Base-by-base conservation (phyloP, 495 filamentous ascomycete genomes). In the Lophiotrema nucula region DNA sequence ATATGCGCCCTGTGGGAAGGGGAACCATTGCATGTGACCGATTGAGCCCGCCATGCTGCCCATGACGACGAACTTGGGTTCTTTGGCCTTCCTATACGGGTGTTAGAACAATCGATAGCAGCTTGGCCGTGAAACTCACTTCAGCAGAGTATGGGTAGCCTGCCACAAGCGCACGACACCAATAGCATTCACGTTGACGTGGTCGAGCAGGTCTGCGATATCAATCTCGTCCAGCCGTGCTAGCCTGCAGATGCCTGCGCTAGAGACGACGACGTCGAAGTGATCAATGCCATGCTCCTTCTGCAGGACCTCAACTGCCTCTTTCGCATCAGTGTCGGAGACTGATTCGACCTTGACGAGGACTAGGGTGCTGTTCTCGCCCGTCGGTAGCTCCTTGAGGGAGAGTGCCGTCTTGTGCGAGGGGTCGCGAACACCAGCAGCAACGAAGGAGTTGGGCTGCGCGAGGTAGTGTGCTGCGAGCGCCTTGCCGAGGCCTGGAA, bases 221-320 rank as follows among this genome's bases (percentile, higher is more conserved):
- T 47, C 47, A 38, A 46, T 26, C 3, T 59, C 56, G 3, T 44
- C 47, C 1, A 59, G 16, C 8, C 47, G 45, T 24, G 44, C 46
- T 4, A 59, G 37, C 43, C 48, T 48, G 10, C 28, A 25, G 48
- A 63, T 49, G 2, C 53, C 60, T 1, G 60, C 60, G 38, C 12
- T 42, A 1, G 53, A 42, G 38, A 63, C 53, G 16, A 63, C 60
- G 4, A 63, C 52, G 35, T 63, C 60, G 27, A 63, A 21, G 35
- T 48, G 16, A 6, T 51, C 24, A 31, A 63, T 63, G 1, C 47
- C 60, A 12, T 62, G n/a, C n/a, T 12, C 18, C 4, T 19, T n/a
- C 2, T 45, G 5, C 16, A 63, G 21, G 13, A 26, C n/a, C 11
- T 21, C 25, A 16, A 56, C 38, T 25, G 58, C 58, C 12, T 51